These are phyloP conservation scores for Geranium incanum DNA, from an alignment of 441 rosid genomes.

Conservation along the genomic window DNA sequence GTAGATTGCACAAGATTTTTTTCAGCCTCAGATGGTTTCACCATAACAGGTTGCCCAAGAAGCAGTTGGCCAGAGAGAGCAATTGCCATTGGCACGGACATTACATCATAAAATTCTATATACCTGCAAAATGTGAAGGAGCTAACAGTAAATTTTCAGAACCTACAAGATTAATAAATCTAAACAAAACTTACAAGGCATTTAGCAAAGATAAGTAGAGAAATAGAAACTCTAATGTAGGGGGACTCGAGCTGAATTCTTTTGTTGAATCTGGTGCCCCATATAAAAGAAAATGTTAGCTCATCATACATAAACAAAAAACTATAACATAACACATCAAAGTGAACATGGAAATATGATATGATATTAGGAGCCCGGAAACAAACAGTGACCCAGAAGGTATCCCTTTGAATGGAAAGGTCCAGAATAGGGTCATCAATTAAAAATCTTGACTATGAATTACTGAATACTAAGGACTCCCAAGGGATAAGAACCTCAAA, in stretches of 20 bases:
- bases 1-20: conserved; percentile 82
- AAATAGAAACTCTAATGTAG: conserved; percentile 59
- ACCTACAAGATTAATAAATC: conserved; percentile 18
- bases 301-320: too few relatives aligned
- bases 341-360: neutral
- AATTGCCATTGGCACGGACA: conserved; percentile 93
- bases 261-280: conserved; percentile 53
- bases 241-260: conserved; percentile 29
- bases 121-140: conserved; percentile 51
- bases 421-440: neutral
- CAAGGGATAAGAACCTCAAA: neutral
- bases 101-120: conserved; percentile 80
- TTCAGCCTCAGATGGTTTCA: conserved; percentile 96
- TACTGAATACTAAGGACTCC: too few relatives aligned
- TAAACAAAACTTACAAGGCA: conserved; percentile 45
- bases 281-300: conserved; percentile 31
- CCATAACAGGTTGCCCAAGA: conserved; percentile 92
- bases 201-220: conserved; percentile 40
- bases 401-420: neutral
- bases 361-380: neutral
- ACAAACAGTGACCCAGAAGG: neutral
- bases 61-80: conserved; percentile 78
- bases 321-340: neutral
- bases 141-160: conserved; percentile 29
- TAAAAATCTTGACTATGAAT: too few relatives aligned